Conservation (phyloP, 768 basidiomycete species). For the Lactifluus volemus region DNA sequence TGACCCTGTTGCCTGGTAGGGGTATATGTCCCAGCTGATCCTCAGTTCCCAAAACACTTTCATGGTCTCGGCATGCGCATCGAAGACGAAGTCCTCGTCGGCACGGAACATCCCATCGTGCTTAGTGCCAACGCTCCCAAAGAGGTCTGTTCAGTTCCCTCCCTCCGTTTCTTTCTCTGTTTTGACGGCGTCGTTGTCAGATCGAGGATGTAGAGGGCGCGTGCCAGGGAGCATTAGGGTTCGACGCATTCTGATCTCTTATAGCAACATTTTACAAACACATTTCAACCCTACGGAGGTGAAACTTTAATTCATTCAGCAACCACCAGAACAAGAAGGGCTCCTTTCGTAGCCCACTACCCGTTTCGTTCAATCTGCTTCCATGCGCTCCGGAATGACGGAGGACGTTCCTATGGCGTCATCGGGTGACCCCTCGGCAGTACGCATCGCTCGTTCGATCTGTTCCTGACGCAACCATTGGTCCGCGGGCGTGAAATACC, state of each 20-base stretch:
- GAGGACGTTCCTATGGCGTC: neutral
- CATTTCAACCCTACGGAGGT: no score
- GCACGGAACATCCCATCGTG: conserved; percentile 49
- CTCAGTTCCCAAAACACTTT: conserved; percentile 77
- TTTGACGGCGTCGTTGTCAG: conserved; percentile 23
- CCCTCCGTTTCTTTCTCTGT: neutral
- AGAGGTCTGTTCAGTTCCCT: conserved; percentile 41
- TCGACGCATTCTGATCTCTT: conserved; percentile 39
- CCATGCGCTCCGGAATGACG: neutral
- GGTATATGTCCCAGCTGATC: conserved; percentile 77
- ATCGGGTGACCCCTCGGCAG: conserved; percentile 15
- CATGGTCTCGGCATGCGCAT: conserved; percentile 90
- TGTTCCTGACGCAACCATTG: conserved; percentile 71
- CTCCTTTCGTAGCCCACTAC: neutral
- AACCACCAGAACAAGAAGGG: neutral
- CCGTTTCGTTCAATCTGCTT: neutral
- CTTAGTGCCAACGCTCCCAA: conserved; percentile 72
- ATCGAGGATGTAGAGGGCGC: conserved; percentile 73
- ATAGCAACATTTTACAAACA: no score
- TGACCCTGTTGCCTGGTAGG: conserved; percentile 33
- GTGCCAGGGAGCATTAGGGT: conserved; percentile 61
- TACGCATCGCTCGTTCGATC: conserved; percentile 40
- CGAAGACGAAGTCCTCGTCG: conserved; percentile 79
- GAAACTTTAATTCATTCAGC: neutral
- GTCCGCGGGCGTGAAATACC: conserved; percentile 72